phyloP scores from a whole-genome alignment of 2,329 filamentous ascomycete genomes.

The Fusarium sp. region DNA sequence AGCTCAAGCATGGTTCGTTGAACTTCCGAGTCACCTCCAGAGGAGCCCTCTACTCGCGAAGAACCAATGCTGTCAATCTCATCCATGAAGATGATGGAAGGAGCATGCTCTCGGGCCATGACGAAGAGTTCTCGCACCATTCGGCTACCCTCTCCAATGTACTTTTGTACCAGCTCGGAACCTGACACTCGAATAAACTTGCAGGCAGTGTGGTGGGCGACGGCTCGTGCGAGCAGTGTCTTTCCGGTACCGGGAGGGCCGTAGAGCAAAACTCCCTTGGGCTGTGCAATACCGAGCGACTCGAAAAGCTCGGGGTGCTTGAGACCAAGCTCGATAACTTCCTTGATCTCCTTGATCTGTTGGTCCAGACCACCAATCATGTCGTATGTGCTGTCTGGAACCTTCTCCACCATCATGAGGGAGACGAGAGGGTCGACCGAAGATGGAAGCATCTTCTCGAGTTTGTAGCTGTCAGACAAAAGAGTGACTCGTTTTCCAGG shows the following conservation, averaged over 20 bases:
- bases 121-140: constrained; percentile 99
- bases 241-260: constrained; percentile 97
- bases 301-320: constrained; percentile 99
- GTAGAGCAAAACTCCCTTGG: constrained; percentile 96
- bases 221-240: constrained; percentile 92
- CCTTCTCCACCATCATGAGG: constrained; percentile 99
- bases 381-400: constrained; percentile 99
- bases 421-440: constrained; percentile 98
- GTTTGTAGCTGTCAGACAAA: constrained; percentile 96
- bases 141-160: constrained; percentile 96
- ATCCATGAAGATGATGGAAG: constrained; percentile 99
- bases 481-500: constrained; percentile 97
- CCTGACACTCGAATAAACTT: constrained; percentile 98
- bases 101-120: constrained; percentile 98
- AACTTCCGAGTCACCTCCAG: constrained; percentile 95
- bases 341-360: constrained; percentile 99
- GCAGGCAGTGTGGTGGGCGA: constrained; percentile 98
- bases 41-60: constrained; percentile 94
- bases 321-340: constrained; percentile 97
- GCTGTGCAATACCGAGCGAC: constrained; percentile 97
- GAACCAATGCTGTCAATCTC: constrained; percentile 99
- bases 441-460: constrained; percentile 97
- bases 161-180: constrained; percentile 97
- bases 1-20: constrained; percentile 99
- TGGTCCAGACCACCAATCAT: constrained; percentile 99